Evolutionary conservation across 768 basidiomycete species (phyloP).

Genomic region (Suillus ampliporus): DNA sequence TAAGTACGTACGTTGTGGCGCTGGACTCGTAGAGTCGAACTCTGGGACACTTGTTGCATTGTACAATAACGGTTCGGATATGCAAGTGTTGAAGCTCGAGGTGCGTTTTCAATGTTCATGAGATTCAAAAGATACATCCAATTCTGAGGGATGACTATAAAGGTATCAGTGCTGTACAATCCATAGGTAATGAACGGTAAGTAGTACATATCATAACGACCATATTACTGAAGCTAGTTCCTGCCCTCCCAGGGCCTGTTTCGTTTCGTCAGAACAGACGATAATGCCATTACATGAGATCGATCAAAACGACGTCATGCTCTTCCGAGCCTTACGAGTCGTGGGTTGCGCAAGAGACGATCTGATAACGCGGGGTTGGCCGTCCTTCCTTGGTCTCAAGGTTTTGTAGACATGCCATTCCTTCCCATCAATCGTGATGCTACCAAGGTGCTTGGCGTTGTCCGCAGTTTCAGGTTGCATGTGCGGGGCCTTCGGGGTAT

Average conservation of each 20-base stretch:
- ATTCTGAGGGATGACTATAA: background rate
- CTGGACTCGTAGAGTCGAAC: no score
- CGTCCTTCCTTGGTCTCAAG: constrained; percentile 3
- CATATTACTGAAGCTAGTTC: background rate
- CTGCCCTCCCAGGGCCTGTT: background rate
- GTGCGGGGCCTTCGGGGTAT: background rate
- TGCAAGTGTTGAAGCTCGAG: no score
- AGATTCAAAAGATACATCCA: background rate
- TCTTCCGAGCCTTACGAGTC: background rate
- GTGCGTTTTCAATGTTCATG: background rate
- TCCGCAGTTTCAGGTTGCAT: background rate
- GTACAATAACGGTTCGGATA: no score
- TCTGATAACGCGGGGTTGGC: constrained; percentile 8
- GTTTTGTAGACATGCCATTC: constrained; percentile 10
- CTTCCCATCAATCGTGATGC: constrained; percentile 11
- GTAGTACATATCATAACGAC: background rate
- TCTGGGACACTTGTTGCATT: no score
- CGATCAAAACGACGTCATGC: background rate
- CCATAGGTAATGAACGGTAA: background rate
- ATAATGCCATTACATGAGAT: background rate
- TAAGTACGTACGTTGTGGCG: no score
- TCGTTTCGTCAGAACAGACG: background rate
- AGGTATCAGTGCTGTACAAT: background rate
- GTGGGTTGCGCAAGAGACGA: background rate
- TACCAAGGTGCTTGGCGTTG: constrained; percentile 8